phyloP scores from a whole-genome alignment of 2,329 filamentous ascomycete species.

The Alternaria ventricosa region DNA sequence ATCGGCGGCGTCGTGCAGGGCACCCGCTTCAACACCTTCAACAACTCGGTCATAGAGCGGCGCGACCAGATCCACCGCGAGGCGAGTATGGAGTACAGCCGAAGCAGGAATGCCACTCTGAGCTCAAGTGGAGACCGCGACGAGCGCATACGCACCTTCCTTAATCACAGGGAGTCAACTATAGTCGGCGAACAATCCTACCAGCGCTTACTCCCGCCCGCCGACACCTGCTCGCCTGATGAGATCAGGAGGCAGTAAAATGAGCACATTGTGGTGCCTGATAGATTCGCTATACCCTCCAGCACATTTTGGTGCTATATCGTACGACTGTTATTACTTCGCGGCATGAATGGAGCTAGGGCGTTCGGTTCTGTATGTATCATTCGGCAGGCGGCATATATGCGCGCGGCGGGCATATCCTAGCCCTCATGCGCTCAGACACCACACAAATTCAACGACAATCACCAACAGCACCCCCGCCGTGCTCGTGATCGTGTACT shows the following conservation, averaged over 20 bases:
- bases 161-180: constrained; percentile 61
- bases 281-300: constrained; percentile 6
- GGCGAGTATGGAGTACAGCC: constrained; percentile 68
- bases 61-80: constrained; percentile 70
- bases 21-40: constrained; percentile 69
- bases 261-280: constrained; percentile 18
- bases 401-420: constrained; percentile 20
- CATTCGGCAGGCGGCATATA: constrained; percentile 20
- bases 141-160: constrained; percentile 74
- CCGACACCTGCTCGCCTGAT: constrained; percentile 56
- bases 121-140: constrained; percentile 50
- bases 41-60: constrained; percentile 68
- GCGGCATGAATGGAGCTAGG: constrained; percentile 19
- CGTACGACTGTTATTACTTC: constrained; percentile 6
- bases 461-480: constrained; percentile 1
- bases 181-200: constrained; percentile 53
- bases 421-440: constrained; percentile 31
- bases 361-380: constrained; percentile 31
- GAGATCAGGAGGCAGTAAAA: constrained; percentile 41
- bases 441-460: constrained; percentile 29
- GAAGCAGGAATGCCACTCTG: constrained; percentile 61
- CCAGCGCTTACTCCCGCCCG: constrained; percentile 53
- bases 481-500: not conserved
- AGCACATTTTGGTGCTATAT: constrained; percentile 19
- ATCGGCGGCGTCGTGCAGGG: constrained; percentile 76